phyloP scores from a whole-genome alignment of 495 filamentous ascomycete genomes.

The Arthonia radiata region DNA sequence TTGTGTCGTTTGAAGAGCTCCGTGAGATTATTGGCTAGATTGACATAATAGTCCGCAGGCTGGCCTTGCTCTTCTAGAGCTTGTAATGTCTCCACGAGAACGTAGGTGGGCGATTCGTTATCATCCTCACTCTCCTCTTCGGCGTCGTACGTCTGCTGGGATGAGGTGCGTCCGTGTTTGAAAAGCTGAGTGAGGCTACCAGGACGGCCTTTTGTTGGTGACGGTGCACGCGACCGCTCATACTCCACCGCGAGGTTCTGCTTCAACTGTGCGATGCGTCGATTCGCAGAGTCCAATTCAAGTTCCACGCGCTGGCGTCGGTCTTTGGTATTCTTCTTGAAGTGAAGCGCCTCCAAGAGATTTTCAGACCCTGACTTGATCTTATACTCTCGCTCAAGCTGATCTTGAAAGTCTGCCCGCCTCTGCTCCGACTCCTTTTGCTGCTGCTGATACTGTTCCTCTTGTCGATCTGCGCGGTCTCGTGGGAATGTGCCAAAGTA shows the following conservation, averaged over 20 bases:
- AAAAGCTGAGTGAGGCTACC: too few relatives aligned
- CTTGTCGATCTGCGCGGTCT: constrained; percentile 38
- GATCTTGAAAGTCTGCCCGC: constrained; percentile 47
- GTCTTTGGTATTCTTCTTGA: constrained; percentile 92
- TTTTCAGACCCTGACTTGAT: constrained; percentile 96
- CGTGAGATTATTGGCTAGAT: constrained; percentile 68
- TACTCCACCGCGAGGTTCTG: constrained; percentile 55
- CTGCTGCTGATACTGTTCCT: constrained; percentile 30
- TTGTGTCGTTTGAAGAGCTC: constrained; percentile 82
- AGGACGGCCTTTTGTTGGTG: too few relatives aligned
- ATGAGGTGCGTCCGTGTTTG: too few relatives aligned
- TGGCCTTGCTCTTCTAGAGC: constrained; percentile 67
- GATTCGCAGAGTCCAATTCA: constrained; percentile 76
- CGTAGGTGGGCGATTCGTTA: constrained; percentile 53
- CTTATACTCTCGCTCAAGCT: constrained; percentile 80
- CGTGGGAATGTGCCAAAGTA: constrained; percentile 19
- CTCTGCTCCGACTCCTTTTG: constrained; percentile 41
- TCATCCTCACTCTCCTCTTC: constrained; percentile 43
- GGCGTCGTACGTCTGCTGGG: too few relatives aligned
- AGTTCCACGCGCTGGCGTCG: constrained; percentile 69
- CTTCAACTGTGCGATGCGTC: constrained; percentile 62
- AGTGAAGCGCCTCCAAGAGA: constrained; percentile 72
- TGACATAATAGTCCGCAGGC: constrained; percentile 84
- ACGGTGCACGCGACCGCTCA: constrained; percentile 34
- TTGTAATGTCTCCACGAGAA: constrained; percentile 68